A percentile compares a stretch with the other conserved stretches of the same genome.
Conservation (phyloP, 225 moss, liverwort and hornwort genomes). For the Bryoerythrophyllum caledonicum region DNA sequence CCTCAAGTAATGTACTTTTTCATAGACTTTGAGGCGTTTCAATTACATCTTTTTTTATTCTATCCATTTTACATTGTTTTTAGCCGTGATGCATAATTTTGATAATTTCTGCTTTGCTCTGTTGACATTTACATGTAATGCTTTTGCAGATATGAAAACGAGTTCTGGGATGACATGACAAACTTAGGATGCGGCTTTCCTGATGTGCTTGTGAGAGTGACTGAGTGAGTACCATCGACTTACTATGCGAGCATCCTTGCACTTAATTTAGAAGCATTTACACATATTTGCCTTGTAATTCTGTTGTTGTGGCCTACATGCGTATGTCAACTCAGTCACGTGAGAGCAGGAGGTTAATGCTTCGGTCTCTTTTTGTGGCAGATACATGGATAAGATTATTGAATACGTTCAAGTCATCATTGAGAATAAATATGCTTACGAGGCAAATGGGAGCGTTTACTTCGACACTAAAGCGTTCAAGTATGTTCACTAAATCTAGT, state of each 20-base stretch:
- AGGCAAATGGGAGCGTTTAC: constrained; percentile 85
- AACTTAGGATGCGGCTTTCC: constrained; percentile 72
- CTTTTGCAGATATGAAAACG: constrained; percentile 74
- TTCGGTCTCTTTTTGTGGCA: constrained; percentile 31
- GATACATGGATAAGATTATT: constrained; percentile 83
- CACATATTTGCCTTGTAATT: neutral
- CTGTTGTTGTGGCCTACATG: neutral
- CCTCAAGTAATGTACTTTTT: constrained; percentile 51
- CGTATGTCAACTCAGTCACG: neutral
- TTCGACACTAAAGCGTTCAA: constrained; percentile 91
- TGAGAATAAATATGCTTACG: constrained; percentile 67
- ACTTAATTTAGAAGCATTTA: neutral
- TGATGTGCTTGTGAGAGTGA: constrained; percentile 75
- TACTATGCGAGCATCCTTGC: constrained; percentile 6
- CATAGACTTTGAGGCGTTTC: constrained; percentile 1
- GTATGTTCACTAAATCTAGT: constrained; percentile 45
- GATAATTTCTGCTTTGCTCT: neutral
- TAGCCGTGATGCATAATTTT: neutral
- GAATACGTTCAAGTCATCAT: constrained; percentile 69
- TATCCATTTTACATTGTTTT: neutral
- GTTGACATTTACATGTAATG: neutral
- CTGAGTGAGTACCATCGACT: constrained; percentile 62
- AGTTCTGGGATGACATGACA: constrained; percentile 91
- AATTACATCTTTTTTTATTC: neutral
- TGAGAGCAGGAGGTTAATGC: constrained; percentile 14